Evolutionary conservation across 176 grass and related monocot genomes (phyloP).

Genomic region (Poa annua): DNA sequence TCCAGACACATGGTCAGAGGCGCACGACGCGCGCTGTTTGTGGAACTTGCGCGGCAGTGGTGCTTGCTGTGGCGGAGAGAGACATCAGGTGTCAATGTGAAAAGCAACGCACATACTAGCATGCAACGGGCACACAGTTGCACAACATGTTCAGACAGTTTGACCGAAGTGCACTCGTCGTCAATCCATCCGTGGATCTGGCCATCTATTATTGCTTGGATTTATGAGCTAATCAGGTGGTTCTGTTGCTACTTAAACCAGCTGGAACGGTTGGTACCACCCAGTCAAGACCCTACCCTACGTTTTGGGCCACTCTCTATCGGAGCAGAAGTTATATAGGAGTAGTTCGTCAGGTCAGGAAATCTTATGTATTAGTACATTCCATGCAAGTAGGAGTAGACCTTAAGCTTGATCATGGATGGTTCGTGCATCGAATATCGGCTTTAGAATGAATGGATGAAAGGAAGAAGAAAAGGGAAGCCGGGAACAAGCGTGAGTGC

Average conservation of each 20-base stretch:
- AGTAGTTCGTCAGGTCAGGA: too few relatives aligned
- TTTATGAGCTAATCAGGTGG: neutral
- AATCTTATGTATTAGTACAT: neutral
- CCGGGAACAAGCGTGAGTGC: constrained; percentile 27
- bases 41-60: neutral
- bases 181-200: neutral
- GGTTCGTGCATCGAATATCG: neutral
- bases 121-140: neutral
- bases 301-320: neutral
- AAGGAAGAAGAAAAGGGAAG: neutral
- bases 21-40: neutral
- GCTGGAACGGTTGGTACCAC: neutral
- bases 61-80: neutral
- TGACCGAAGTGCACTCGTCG: constrained; percentile 35
- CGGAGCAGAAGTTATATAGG: too few relatives aligned
- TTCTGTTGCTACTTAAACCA: neutral
- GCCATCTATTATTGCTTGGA: constrained; percentile 2
- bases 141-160: constrained; percentile 22
- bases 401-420: neutral
- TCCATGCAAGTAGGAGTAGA: neutral
- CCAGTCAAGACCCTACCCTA: neutral
- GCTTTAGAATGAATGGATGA: neutral
- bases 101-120: neutral
- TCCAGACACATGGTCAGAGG: neutral
- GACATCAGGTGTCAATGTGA: constrained; percentile 17